Percentiles rank a stretch among this genome's conserved stretches.
Evolutionary conservation across 208 protist species (phyloP).

Genomic region (Porcisia deanei): DNA sequence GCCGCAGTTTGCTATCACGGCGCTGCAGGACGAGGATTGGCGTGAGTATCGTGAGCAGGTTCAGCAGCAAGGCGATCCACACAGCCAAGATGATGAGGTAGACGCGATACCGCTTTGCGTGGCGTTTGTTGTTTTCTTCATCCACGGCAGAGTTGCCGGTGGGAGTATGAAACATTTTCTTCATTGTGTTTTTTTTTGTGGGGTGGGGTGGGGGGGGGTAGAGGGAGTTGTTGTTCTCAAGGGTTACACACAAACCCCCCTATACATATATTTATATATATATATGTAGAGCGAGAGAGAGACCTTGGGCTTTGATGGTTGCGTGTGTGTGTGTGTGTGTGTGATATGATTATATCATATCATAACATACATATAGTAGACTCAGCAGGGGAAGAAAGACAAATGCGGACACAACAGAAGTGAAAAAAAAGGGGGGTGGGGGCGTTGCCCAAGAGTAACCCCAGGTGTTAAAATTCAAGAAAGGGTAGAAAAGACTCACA

Average conservation of each 20-base stretch:
- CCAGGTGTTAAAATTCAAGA: too few species aligned
- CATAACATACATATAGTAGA: too few species aligned
- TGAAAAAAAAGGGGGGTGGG: too few species aligned
- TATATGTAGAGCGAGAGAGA: too few species aligned
- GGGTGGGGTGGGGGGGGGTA: background rate
- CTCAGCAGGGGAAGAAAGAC: too few species aligned
- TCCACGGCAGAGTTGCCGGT: conserved; percentile 25
- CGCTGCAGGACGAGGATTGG: conserved; percentile 40
- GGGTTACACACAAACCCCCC: background rate
- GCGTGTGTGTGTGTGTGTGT: too few species aligned
- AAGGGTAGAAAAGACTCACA: too few species aligned
- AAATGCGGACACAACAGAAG: too few species aligned
- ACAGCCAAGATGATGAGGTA: conserved; percentile 32
- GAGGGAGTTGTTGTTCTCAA: background rate
- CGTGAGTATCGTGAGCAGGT: conserved; percentile 34
- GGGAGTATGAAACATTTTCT: conserved; percentile 20
- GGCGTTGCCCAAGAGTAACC: too few species aligned
- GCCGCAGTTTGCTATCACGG: conserved; percentile 13
- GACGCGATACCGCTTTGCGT: conserved; percentile 25
- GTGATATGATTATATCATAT: too few species aligned
- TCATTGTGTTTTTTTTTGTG: background rate
- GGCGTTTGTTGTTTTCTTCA: conserved; percentile 30
- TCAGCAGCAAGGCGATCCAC: conserved; percentile 32
- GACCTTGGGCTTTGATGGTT: too few species aligned
- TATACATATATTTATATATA: background rate